Evolutionary conservation across 495 filamentous ascomycete species (phyloP).

Genomic region (Apiosordaria backusii): DNA sequence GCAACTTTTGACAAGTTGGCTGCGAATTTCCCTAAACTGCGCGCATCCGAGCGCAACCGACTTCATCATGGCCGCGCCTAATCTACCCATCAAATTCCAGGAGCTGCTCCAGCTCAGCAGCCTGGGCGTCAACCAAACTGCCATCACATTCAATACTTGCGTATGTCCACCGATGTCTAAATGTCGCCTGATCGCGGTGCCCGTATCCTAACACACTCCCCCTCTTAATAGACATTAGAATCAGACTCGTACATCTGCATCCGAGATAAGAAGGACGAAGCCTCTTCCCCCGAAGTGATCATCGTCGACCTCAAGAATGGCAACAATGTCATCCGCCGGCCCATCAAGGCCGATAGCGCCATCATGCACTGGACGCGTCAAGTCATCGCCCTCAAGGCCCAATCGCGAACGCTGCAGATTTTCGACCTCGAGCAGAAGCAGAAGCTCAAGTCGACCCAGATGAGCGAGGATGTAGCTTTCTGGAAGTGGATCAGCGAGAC

Average conservation of each 20-base stretch:
- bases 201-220: not conserved
- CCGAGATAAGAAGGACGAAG: slow-evolving; percentile 80
- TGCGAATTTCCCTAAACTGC: slow-evolving; percentile 24
- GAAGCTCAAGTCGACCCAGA: slow-evolving; percentile 90
- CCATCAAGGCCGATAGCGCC: slow-evolving; percentile 98
- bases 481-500: slow-evolving; percentile 98
- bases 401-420: slow-evolving; percentile 89
- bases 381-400: slow-evolving; percentile 94
- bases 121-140: slow-evolving; percentile 75
- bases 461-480: slow-evolving; percentile 95
- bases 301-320: slow-evolving; percentile 94
- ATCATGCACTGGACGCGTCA: slow-evolving; percentile 98
- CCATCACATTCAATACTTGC: slow-evolving; percentile 96
- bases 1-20: slow-evolving; percentile 36
- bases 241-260: slow-evolving; percentile 95
- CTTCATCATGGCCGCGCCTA: slow-evolving; percentile 41
- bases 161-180: slow-evolving; percentile 53
- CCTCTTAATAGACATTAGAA: slow-evolving; percentile 74
- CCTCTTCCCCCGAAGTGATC: slow-evolving; percentile 84
- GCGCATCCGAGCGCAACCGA: slow-evolving; percentile 35
- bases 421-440: slow-evolving; percentile 87
- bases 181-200: slow-evolving; percentile 6
- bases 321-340: slow-evolving; percentile 86
- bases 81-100: slow-evolving; percentile 87
- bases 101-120: slow-evolving; percentile 84